Evolutionary conservation across 2,329 filamentous ascomycete species (phyloP).

Genomic region (Aspergillus niger): DNA sequence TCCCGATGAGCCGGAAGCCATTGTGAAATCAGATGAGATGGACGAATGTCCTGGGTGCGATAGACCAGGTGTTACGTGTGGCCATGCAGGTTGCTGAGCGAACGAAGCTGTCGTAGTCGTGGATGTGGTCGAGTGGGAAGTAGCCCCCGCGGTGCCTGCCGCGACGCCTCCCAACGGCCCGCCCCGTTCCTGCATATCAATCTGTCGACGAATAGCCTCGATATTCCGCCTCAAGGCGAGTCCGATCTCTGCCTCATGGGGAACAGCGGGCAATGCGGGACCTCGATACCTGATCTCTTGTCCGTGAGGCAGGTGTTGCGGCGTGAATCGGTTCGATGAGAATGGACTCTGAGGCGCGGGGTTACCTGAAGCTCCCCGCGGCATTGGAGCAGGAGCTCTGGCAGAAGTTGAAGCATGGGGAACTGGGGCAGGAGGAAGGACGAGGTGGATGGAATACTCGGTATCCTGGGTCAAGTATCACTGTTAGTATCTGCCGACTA

Average conservation of each 20-base stretch:
- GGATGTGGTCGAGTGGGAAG: constrained; percentile 4
- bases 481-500: constrained; percentile 7
- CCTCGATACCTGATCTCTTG: constrained; percentile 20
- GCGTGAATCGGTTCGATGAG: constrained; percentile 8
- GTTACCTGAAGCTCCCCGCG: constrained; percentile 11
- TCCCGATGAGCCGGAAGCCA: neutral
- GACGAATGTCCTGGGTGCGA: constrained; percentile 3
- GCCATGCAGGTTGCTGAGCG: constrained; percentile 8
- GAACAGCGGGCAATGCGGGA: constrained; percentile 5
- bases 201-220: constrained; percentile 25
- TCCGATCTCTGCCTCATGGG: constrained; percentile 22
- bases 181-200: constrained; percentile 21
- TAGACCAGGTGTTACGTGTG: constrained; percentile 4
- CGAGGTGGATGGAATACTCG: constrained; percentile 43
- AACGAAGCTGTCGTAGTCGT: neutral
- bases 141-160: constrained; percentile 5
- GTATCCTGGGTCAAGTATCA: constrained; percentile 20
- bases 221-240: constrained; percentile 25
- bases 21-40: constrained; percentile 1
- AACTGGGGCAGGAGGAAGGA: constrained; percentile 42
- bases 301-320: constrained; percentile 1
- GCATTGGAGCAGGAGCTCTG: neutral
- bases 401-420: constrained; percentile 12
- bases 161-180: neutral
- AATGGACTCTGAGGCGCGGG: constrained; percentile 17